These are phyloP conservation scores for Lactarius akahatsu DNA, from an alignment of 768 basidiomycete species.

Conservation along the genomic window DNA sequence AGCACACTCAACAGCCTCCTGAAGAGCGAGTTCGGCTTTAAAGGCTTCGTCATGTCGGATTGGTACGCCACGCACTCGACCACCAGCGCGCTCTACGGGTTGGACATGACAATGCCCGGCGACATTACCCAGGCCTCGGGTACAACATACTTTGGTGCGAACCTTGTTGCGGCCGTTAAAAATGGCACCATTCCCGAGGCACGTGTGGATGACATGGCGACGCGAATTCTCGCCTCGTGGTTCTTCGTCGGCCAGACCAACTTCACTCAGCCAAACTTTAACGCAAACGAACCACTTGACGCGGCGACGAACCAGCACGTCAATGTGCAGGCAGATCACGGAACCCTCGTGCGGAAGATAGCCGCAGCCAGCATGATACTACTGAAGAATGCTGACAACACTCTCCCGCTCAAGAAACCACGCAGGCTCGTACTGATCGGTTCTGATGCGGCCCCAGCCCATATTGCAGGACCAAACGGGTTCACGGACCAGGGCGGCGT, in stretches of 20 bases:
- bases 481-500: constrained; percentile 42
- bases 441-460: constrained; percentile 47
- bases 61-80: constrained; percentile 69
- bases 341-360: constrained; percentile 64
- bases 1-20: constrained; percentile 67
- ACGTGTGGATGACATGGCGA: constrained; percentile 79
- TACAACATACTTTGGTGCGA: constrained; percentile 59
- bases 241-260: constrained; percentile 59
- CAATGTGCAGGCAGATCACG: constrained; percentile 75
- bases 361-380: constrained; percentile 73
- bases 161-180: constrained; percentile 63
- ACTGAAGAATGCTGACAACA: constrained; percentile 63
- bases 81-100: constrained; percentile 54
- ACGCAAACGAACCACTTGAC: constrained; percentile 55
- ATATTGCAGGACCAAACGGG: constrained; percentile 47
- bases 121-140: constrained; percentile 47
- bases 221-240: constrained; percentile 72
- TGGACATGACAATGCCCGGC: constrained; percentile 69
- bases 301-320: constrained; percentile 57
- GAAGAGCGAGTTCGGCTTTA: constrained; percentile 74
- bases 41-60: constrained; percentile 76
- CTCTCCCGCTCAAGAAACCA: constrained; percentile 59
- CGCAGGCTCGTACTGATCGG: constrained; percentile 62
- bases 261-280: constrained; percentile 71
- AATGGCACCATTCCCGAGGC: constrained; percentile 68